A percentile compares a stretch with the other conserved stretches of the same genome.
Conservation (phyloP, 176 grass and related monocot species). For the Musa troglodytarum region DNA sequence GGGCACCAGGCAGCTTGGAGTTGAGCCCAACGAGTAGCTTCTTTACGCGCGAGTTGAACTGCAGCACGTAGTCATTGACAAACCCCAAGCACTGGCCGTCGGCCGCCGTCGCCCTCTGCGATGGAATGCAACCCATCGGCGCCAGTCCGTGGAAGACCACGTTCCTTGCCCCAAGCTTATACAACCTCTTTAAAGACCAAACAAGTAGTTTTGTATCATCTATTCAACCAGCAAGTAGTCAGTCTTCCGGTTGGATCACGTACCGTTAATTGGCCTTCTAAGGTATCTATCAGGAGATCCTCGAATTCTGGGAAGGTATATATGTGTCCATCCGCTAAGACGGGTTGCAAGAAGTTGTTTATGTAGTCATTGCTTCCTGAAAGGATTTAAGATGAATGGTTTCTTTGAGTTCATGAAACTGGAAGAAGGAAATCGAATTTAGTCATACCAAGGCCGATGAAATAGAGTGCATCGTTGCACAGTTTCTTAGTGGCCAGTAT, state of each 20-base stretch:
- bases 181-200: slow-evolving; percentile 38
- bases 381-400: slow-evolving; percentile 1
- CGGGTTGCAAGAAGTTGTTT: slow-evolving; percentile 91
- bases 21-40: slow-evolving; percentile 43
- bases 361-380: slow-evolving; percentile 97
- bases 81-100: slow-evolving; percentile 55
- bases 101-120: slow-evolving; percentile 53
- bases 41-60: slow-evolving; percentile 61
- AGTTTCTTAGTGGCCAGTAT: slow-evolving; percentile 47
- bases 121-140: slow-evolving; percentile 92
- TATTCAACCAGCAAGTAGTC: neutral
- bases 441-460: slow-evolving; percentile 57
- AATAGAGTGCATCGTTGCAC: slow-evolving; percentile 60
- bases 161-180: slow-evolving; percentile 68
- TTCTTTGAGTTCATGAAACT: neutral
- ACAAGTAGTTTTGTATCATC: neutral
- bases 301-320: slow-evolving; percentile 84
- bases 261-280: slow-evolving; percentile 65
- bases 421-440: neutral
- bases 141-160: slow-evolving; percentile 62
- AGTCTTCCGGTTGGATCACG: neutral
- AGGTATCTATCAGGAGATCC: slow-evolving; percentile 52
- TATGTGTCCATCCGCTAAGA: slow-evolving; percentile 75
- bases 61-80: slow-evolving; percentile 55
- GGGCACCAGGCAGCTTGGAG: slow-evolving; percentile 49